Conservation (phyloP, 1,139 yeast genomes). For the Taiozyma sp. region DNA sequence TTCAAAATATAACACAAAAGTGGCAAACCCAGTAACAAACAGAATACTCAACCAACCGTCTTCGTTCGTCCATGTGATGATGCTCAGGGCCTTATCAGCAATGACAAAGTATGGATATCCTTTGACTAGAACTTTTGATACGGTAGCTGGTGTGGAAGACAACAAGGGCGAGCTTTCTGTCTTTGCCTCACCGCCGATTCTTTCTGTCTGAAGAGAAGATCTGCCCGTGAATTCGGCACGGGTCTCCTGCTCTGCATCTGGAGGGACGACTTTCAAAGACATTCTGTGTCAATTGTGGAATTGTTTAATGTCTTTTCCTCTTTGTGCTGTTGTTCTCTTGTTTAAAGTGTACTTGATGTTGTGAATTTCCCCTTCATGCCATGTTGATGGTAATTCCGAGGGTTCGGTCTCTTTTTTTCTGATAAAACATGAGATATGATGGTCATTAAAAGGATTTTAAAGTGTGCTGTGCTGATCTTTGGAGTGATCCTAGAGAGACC, state of each 20-base stretch:
- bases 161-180: slow-evolving; percentile 58
- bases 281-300: slow-evolving; percentile 2
- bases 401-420: neutral
- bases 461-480: too few species aligned
- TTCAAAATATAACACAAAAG: slow-evolving; percentile 71
- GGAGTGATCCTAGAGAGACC: too few species aligned
- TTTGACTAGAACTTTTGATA: slow-evolving; percentile 74
- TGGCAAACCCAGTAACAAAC: slow-evolving; percentile 50
- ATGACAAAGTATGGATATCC: slow-evolving; percentile 81
- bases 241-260: slow-evolving; percentile 27
- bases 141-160: slow-evolving; percentile 85
- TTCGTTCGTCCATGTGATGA: slow-evolving; percentile 89
- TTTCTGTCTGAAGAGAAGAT: slow-evolving; percentile 18
- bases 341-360: neutral
- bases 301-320: neutral
- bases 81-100: slow-evolving; percentile 61
- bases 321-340: neutral
- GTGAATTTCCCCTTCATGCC: neutral
- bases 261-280: slow-evolving; percentile 10
- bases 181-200: slow-evolving; percentile 19
- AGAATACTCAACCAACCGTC: slow-evolving; percentile 76
- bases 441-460: too few species aligned
- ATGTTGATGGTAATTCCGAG: neutral
- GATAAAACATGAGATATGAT: too few species aligned
- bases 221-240: slow-evolving; percentile 36